Evolutionary conservation across 192 early-diverging fungal genomes (phyloP).

Genomic region (Coemansia sp.): DNA sequence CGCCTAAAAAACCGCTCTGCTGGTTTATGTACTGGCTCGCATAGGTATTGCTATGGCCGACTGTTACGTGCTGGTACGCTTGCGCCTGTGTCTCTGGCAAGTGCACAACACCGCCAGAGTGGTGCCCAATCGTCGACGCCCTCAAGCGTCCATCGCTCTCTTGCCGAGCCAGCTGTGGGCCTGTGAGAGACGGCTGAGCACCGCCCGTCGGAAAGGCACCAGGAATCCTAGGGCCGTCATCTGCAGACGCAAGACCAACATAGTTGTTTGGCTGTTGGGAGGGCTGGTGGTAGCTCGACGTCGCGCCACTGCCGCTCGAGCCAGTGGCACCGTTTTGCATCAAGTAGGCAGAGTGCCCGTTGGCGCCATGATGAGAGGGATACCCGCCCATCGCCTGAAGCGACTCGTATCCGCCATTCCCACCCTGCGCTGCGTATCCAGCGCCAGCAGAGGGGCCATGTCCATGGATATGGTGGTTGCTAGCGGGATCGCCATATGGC

Average conservation of each 20-base stretch:
- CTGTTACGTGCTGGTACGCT: background rate
- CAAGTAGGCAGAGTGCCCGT: conserved; percentile 12
- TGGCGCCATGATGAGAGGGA: conserved; percentile 14
- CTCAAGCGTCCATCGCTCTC: conserved; percentile 15
- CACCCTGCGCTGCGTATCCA: conserved; percentile 19
- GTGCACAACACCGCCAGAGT: background rate
- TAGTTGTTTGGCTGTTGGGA: background rate
- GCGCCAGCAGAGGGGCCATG: conserved; percentile 1
- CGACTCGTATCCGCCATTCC: conserved; percentile 10
- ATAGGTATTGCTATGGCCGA: conserved; percentile 1
- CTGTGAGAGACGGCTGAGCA: conserved; percentile 2
- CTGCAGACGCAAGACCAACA: background rate
- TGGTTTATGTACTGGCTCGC: background rate
- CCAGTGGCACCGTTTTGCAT: background rate
- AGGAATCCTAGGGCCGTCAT: conserved; percentile 13
- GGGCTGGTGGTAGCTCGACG: background rate
- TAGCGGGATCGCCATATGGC: conserved; percentile 14
- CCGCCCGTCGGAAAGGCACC: conserved; percentile 28
- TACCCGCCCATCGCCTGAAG: conserved; percentile 18
- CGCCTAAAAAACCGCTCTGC: conserved; percentile 53
- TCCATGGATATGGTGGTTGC: background rate
- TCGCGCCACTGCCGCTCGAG: background rate
- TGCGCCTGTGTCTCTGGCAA: background rate
- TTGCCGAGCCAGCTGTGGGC: conserved; percentile 10
- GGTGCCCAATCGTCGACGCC: conserved; percentile 24